These are phyloP conservation scores for Botrytis fabae DNA, from an alignment of 2,329 filamentous ascomycete genomes.

Conservation along the genomic window DNA sequence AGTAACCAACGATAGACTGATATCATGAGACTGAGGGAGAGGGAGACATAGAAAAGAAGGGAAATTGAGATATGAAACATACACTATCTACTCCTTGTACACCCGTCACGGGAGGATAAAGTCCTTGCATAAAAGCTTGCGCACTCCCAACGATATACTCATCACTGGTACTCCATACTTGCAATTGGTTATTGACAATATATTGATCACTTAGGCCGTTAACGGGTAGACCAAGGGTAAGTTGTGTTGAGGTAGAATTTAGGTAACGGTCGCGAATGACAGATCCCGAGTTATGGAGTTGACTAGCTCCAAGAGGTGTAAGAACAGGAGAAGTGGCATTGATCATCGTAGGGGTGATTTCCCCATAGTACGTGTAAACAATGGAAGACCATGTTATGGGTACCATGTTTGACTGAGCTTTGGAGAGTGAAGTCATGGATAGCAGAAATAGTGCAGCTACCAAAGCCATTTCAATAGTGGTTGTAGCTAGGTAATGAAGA, in stretches of 20 bases:
- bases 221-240: constrained; percentile 38
- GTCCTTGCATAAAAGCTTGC: constrained; percentile 75
- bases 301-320: constrained; percentile 55
- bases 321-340: constrained; percentile 42
- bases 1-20: not conserved
- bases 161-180: constrained; percentile 46
- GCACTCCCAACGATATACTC: constrained; percentile 64
- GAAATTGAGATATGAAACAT: not conserved
- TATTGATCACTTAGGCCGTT: not conserved
- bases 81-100: not conserved
- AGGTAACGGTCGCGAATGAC: constrained; percentile 54
- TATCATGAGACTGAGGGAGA: not conserved
- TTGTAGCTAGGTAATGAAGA: not conserved
- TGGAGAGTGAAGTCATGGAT: constrained; percentile 23
- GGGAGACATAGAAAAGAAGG: not conserved
- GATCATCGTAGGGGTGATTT: constrained; percentile 49
- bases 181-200: constrained; percentile 37
- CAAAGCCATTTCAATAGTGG: not conserved
- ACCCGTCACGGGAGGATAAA: constrained; percentile 66
- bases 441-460: constrained; percentile 25
- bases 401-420: constrained; percentile 20
- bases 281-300: constrained; percentile 51
- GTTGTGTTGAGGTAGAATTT: constrained; percentile 32
- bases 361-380: constrained; percentile 48
- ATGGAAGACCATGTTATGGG: constrained; percentile 36